A percentile compares a stretch with the other conserved stretches of the same genome.
phyloP scores from a whole-genome alignment of 306 rosid genomes.

The Oemleria cerasiformis region DNA sequence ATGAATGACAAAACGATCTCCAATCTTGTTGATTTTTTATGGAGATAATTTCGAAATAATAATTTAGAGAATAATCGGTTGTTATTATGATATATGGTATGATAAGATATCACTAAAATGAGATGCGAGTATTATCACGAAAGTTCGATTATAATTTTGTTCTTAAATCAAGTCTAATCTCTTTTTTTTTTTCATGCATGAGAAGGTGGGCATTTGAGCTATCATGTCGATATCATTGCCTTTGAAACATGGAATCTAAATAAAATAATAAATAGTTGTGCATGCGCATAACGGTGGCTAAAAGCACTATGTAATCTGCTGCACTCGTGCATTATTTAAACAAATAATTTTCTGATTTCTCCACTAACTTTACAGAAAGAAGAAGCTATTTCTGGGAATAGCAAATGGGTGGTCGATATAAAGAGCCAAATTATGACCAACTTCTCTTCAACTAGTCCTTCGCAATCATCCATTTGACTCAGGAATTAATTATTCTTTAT shows the following conservation, averaged over 20 bases:
- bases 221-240: neutral
- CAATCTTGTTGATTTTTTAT: too few species aligned
- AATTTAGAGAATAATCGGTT: too few species aligned
- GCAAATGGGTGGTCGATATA: conserved; percentile 8
- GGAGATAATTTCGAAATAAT: too few species aligned
- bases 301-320: conserved; percentile 1
- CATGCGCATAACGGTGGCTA: neutral
- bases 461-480: neutral
- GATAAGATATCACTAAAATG: too few species aligned
- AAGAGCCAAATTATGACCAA: conserved; percentile 11
- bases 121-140: too few species aligned
- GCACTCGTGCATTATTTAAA: conserved; percentile 3
- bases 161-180: too few species aligned
- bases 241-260: neutral
- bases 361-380: neutral
- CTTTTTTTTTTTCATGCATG: neutral
- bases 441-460: neutral
- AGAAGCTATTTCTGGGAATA: neutral
- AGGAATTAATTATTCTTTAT: too few species aligned
- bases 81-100: too few species aligned
- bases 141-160: too few species aligned
- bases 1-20: too few species aligned
- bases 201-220: neutral
- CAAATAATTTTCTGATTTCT: neutral
- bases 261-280: neutral